Percentiles rank a stretch among this genome's conserved stretches.
Conservation (phyloP, 495 filamentous ascomycete species). For the Aspergillus steynii region DNA sequence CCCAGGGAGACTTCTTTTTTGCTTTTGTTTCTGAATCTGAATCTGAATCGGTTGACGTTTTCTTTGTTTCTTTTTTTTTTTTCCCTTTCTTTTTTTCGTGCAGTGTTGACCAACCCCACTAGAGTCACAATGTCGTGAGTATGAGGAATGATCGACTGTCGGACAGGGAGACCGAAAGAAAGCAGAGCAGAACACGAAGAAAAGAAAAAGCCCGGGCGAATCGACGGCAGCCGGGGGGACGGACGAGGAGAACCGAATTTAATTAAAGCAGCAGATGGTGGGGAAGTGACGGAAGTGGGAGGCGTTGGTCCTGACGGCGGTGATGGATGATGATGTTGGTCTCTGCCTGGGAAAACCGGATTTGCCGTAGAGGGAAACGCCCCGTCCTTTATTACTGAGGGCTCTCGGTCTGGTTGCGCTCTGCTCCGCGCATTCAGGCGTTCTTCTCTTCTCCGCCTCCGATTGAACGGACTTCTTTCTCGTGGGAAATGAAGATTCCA, state of each 20-base stretch:
- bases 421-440: no score
- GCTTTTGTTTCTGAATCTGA: background rate
- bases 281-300: slow-evolving; percentile 4
- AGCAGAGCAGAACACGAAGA: background rate
- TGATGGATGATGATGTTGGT: background rate
- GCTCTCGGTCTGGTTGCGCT: no score
- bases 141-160: slow-evolving; percentile 4
- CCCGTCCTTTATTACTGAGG: no score
- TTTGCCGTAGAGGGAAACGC: background rate
- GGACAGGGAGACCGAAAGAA: background rate
- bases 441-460: no score
- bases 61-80: slow-evolving; percentile 6
- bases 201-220: no score
- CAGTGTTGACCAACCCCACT: slow-evolving; percentile 9
- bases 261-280: background rate
- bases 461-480: no score
- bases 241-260: background rate
- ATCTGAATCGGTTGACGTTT: no score
- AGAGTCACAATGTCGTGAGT: background rate
- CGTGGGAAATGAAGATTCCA: background rate
- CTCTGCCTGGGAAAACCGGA: background rate
- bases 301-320: background rate
- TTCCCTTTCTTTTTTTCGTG: slow-evolving; percentile 4
- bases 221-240: background rate
- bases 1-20: background rate